Evolutionary conservation across 345 rosid genomes (phyloP), one percentile per base, ranked within the genome.

Genomic region (Orychophragmus violaceus): DNA sequence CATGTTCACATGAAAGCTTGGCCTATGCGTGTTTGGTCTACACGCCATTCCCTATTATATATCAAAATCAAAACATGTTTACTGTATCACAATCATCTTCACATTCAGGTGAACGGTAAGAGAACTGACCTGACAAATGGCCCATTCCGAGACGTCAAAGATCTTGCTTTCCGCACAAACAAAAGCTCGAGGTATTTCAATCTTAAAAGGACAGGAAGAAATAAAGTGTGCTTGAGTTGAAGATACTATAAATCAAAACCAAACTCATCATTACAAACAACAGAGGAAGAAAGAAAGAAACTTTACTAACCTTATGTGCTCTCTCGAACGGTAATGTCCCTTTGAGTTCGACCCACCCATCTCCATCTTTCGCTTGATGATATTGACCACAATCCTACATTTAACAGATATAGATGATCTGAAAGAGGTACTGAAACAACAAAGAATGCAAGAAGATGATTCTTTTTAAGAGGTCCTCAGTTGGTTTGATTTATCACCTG

Each of bases 71-170:
- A 39, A 41, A 41, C 48, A 41, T 41, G 21, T 41, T 39, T 8
- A 32, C n/a, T 44, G 23, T 13, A 52, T 30, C 59, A 50, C 56
- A 32, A 8, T 23, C 74, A 62, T 70, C 37, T 60, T 19, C 17
- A 17, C 53, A 29, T n/a, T 50, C 13, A 22, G 44, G 54, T 37
- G 0, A n/a, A n/a, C 4, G 17, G 27, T 33, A 28, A 56, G 59
- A 55, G 24, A 50, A 62, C 92, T 32, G 9, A 90, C 99, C 97
- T 95, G 99, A 76, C 99, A 95, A 67, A 87, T 91, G 53, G 97
- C 97, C 99, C 97, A 95, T 70, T 95, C 99, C 59, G 99, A 95
- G 33, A 87, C 99, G 73, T 95, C 99, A 87, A 91, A 95, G 78
- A 91, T 80, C 78, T 91, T 95, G 88, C 96, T 88, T 76, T 95